Conservation (phyloP, 192 early-diverging fungal species). For the Coemansia aciculifera region DNA sequence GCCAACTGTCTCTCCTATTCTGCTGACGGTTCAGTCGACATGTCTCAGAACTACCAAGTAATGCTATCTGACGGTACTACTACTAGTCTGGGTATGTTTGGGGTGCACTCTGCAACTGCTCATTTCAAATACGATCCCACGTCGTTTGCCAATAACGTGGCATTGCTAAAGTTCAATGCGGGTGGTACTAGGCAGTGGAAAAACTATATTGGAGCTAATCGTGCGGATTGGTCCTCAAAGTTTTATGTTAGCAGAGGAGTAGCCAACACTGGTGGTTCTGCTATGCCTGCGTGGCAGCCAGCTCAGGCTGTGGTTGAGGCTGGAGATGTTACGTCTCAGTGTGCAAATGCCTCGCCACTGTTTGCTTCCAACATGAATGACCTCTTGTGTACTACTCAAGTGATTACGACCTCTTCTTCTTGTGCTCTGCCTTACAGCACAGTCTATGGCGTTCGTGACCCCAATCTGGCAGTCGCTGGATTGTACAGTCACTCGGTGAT, state of each 20-base stretch:
- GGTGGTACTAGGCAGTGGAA: constrained; percentile 13
- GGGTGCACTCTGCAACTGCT: constrained; percentile 12
- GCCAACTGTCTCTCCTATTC: constrained; percentile 35
- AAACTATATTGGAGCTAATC: constrained; percentile 51
- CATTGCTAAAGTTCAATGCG: constrained; percentile 25
- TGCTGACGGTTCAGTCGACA: constrained; percentile 2
- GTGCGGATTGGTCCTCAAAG: constrained; percentile 30
- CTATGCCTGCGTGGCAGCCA: neutral
- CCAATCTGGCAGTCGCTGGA: constrained; percentile 36
- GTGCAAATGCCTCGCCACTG: constrained; percentile 20
- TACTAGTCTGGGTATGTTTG: constrained; percentile 18
- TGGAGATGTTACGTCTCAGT: constrained; percentile 14
- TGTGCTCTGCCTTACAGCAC: constrained; percentile 34
- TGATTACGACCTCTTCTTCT: neutral
- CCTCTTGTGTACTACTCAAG: constrained; percentile 34
- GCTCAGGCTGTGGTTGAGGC: constrained; percentile 10
- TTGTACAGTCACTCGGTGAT: constrained; percentile 51
- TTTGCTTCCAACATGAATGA: constrained; percentile 32
- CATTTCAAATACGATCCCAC: constrained; percentile 37
- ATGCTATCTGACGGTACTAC: constrained; percentile 26
- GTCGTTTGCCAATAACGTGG: constrained; percentile 46
- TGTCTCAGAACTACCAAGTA: constrained; percentile 25
- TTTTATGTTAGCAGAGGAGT: constrained; percentile 24
- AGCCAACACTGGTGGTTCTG: neutral
- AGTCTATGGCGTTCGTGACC: constrained; percentile 32